Percentiles rank a stretch among this genome's conserved stretches.
phyloP scores from a whole-genome alignment of 202 grass and related monocot genomes.

The Panicum virgatum region DNA sequence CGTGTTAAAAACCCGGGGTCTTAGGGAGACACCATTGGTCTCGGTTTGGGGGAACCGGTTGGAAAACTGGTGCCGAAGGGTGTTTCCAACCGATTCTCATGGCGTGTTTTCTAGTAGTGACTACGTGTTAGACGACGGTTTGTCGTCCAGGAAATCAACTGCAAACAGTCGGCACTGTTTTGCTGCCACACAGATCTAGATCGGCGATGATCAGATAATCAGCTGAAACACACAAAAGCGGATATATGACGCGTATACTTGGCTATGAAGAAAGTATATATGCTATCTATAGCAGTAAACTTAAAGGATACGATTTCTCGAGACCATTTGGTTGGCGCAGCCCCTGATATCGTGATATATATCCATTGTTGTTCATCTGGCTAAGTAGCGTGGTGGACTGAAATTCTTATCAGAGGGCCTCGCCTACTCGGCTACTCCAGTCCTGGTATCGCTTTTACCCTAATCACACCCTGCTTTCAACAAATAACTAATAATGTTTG shows the following conservation, averaged over 20 bases:
- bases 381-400: background rate
- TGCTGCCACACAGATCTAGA: background rate
- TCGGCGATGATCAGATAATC: background rate
- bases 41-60: too few species aligned
- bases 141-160: background rate
- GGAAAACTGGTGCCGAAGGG: too few species aligned
- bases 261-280: constrained; percentile 21
- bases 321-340: background rate
- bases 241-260: constrained; percentile 4
- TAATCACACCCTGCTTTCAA: background rate
- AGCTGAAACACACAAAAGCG: background rate
- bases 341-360: too few species aligned
- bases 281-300: background rate
- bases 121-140: too few species aligned
- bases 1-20: too few species aligned
- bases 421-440: background rate
- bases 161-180: background rate
- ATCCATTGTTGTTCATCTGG: background rate
- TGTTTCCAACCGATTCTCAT: too few species aligned
- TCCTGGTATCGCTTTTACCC: background rate
- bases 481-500: background rate
- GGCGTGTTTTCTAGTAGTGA: too few species aligned
- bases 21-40: too few species aligned
- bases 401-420: background rate
- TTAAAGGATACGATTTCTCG: background rate